phyloP scores from a whole-genome alignment of 805 yeast species.

The Lipomyces orientalis region DNA sequence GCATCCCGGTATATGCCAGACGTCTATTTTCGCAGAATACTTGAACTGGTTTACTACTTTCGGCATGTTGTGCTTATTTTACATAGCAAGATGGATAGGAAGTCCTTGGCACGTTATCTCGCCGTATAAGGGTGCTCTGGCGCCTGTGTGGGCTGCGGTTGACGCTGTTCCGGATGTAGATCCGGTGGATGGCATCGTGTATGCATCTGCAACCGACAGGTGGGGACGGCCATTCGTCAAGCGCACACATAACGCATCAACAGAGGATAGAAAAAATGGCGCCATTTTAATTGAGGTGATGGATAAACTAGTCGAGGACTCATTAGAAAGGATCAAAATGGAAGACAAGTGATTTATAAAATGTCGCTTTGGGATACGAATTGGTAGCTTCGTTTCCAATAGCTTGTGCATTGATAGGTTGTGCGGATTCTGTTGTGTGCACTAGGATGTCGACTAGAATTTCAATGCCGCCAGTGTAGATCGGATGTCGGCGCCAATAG shows the following conservation, averaged over 20 bases:
- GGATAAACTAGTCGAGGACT: constrained; percentile 20
- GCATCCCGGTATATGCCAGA: constrained; percentile 93
- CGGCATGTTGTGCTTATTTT: constrained; percentile 85
- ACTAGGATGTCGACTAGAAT: neutral
- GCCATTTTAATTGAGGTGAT: constrained; percentile 17
- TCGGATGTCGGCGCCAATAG: too few species aligned
- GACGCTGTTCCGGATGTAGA: constrained; percentile 56
- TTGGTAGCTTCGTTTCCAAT: neutral
- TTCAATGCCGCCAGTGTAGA: neutral
- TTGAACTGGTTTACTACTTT: constrained; percentile 79
- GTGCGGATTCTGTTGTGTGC: neutral
- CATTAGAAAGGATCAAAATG: constrained; percentile 8
- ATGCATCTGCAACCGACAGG: constrained; percentile 73
- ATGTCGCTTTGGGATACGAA: neutral
- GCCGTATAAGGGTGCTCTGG: constrained; percentile 89
- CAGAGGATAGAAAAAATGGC: constrained; percentile 23
- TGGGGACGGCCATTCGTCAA: constrained; percentile 60
- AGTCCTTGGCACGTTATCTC: constrained; percentile 87
- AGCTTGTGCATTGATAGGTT: neutral
- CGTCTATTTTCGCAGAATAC: constrained; percentile 72
- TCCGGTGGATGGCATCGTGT: constrained; percentile 58
- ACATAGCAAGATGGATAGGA: constrained; percentile 79
- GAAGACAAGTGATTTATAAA: neutral
- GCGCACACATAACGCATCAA: constrained; percentile 3
- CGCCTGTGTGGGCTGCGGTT: constrained; percentile 73